Evolutionary conservation across 805 yeast species (phyloP).

Genomic region (Candida oleophila): DNA sequence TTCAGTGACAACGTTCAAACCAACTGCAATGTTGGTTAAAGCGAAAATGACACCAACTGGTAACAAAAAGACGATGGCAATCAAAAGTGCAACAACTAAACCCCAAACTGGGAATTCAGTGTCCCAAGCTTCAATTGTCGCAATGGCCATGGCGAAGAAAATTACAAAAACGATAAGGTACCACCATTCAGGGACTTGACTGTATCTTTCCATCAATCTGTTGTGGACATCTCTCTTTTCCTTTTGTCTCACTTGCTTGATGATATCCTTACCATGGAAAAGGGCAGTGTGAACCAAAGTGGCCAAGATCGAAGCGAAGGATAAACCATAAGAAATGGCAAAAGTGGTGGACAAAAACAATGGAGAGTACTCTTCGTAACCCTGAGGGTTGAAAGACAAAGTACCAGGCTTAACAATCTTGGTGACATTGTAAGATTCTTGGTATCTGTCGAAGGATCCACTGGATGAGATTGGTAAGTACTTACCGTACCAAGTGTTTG

Average conservation of each 20-base stretch:
- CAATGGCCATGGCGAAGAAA: conserved; percentile 26
- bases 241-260: conserved; percentile 23
- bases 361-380: conserved; percentile 61
- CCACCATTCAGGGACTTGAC: conserved; percentile 48
- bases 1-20: conserved; percentile 43
- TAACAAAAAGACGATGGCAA: conserved; percentile 38
- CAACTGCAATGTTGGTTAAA: conserved; percentile 27
- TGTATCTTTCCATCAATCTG: conserved; percentile 52
- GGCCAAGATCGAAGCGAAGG: conserved; percentile 61
- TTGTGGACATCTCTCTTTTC: conserved; percentile 45
- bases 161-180: conserved; percentile 27
- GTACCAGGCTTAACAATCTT: conserved; percentile 42
- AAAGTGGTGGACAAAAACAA: conserved; percentile 54
- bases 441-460: conserved; percentile 51
- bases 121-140: conserved; percentile 36
- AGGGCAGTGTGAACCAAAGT: conserved; percentile 56
- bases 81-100: conserved; percentile 36
- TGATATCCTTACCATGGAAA: conserved; percentile 54
- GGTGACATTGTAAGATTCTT: conserved; percentile 47
- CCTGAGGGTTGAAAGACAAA: conserved; percentile 40
- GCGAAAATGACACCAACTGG: conserved; percentile 41
- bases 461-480: conserved; percentile 55
- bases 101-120: conserved; percentile 46
- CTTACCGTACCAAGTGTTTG: conserved; percentile 58
- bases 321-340: conserved; percentile 56